phyloP scores from a whole-genome alignment of 2,329 filamentous ascomycete species.

The Botryotinia calthae region DNA sequence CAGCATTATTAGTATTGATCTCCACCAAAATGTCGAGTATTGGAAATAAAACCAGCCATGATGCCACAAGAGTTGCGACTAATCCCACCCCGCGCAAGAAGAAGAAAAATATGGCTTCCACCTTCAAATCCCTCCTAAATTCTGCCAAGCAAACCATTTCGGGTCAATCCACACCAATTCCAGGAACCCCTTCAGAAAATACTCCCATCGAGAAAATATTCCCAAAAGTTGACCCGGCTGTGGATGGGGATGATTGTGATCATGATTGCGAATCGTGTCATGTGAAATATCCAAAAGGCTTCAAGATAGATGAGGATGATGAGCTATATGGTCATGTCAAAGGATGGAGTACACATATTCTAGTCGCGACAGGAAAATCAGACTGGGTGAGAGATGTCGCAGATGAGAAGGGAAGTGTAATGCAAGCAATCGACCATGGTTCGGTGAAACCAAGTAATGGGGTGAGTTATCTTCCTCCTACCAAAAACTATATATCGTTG shows the following conservation, averaged over 20 bases:
- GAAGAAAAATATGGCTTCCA: slow-evolving; percentile 30
- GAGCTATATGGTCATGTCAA: slow-evolving; percentile 81
- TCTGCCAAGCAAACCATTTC: slow-evolving; percentile 32
- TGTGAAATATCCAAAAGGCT: slow-evolving; percentile 68
- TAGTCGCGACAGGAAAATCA: slow-evolving; percentile 92
- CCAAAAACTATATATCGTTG: slow-evolving; percentile 24
- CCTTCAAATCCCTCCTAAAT: slow-evolving; percentile 34
- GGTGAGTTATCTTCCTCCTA: slow-evolving; percentile 46
- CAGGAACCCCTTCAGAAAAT: slow-evolving; percentile 28
- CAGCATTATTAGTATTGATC: background rate
- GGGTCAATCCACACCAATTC: slow-evolving; percentile 31
- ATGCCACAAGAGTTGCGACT: background rate
- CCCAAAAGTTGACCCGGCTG: slow-evolving; percentile 65
- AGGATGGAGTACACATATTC: slow-evolving; percentile 82
- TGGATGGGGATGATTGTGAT: slow-evolving; percentile 85
- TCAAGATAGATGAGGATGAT: slow-evolving; percentile 74
- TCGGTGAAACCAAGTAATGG: slow-evolving; percentile 63
- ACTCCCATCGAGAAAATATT: slow-evolving; percentile 55
- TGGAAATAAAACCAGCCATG: slow-evolving; percentile 10
- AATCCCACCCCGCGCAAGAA: slow-evolving; percentile 5
- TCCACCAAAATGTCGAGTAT: slow-evolving; percentile 12
- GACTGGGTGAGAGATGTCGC: slow-evolving; percentile 91
- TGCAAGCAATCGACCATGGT: slow-evolving; percentile 66
- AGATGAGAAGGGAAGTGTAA: slow-evolving; percentile 82
- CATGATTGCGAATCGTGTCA: slow-evolving; percentile 83